These are phyloP conservation scores for Sarocladium oryzae DNA, from an alignment of 2,329 filamentous ascomycete species.

Conservation along the genomic window DNA sequence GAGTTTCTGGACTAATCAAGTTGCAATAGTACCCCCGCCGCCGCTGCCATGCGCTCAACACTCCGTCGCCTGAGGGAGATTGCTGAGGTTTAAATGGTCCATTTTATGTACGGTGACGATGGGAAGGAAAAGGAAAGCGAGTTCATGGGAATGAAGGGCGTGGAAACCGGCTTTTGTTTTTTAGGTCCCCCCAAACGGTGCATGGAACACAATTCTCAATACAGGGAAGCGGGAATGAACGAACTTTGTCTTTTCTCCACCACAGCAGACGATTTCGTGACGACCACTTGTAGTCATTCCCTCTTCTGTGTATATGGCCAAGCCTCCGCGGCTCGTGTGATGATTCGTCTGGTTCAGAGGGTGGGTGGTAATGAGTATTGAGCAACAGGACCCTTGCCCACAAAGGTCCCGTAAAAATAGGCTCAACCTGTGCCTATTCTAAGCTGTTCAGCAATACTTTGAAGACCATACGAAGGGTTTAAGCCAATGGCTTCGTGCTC, in stretches of 20 bases:
- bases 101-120: not conserved
- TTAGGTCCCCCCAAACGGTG: constrained; percentile 9
- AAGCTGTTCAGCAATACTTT: too few species aligned
- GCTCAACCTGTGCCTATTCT: too few species aligned
- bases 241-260: constrained; percentile 2
- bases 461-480: too few species aligned
- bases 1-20: too few species aligned
- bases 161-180: constrained; percentile 6
- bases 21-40: constrained; percentile 70
- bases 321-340: too few species aligned
- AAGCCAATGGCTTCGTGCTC: too few species aligned
- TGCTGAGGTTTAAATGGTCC: constrained; percentile 72
- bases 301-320: not conserved
- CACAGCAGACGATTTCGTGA: not conserved
- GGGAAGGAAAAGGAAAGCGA: constrained; percentile 1
- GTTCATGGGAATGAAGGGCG: constrained; percentile 6
- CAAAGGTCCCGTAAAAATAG: too few species aligned
- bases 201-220: constrained; percentile 8
- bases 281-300: not conserved
- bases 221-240: constrained; percentile 7
- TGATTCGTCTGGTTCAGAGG: too few species aligned
- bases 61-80: constrained; percentile 97
- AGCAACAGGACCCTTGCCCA: too few species aligned
- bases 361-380: too few species aligned
- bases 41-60: constrained; percentile 90